phyloP scores from a whole-genome alignment of 805 yeast genomes.

The Saccharomycopsis sp. region DNA sequence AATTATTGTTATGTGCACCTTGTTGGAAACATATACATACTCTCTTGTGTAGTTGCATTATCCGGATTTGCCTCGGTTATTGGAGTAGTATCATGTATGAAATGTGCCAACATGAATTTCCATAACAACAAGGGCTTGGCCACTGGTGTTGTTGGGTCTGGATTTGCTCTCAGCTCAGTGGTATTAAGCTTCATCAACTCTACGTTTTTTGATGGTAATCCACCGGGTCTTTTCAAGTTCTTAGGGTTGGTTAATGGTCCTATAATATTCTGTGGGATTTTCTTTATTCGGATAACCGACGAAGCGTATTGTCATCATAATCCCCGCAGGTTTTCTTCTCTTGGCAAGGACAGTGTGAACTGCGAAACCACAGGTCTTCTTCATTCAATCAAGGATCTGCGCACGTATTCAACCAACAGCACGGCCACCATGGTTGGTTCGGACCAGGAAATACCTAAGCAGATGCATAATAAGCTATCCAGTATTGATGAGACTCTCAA shows the following conservation, averaged over 20 bases:
- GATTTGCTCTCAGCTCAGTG: slow-evolving; percentile 67
- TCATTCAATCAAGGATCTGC: background rate
- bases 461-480: background rate
- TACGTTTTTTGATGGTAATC: slow-evolving; percentile 42
- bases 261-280: slow-evolving; percentile 37
- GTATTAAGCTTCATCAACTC: slow-evolving; percentile 55
- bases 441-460: background rate
- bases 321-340: background rate
- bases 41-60: background rate
- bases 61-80: slow-evolving; percentile 16
- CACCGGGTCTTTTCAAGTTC: slow-evolving; percentile 50
- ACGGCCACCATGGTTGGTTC: background rate
- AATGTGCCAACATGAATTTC: slow-evolving; percentile 55
- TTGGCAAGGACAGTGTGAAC: background rate
- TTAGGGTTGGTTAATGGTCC: slow-evolving; percentile 48
- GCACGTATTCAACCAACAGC: background rate
- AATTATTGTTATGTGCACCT: background rate
- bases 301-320: background rate
- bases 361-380: background rate
- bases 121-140: slow-evolving; percentile 68
- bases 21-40: background rate
- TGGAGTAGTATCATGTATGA: slow-evolving; percentile 30
- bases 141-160: slow-evolving; percentile 59
- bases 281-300: slow-evolving; percentile 36
- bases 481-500: background rate